These are phyloP conservation scores for Quercus lobata DNA, from an alignment of 331 rosid species.

Conservation along the genomic window DNA sequence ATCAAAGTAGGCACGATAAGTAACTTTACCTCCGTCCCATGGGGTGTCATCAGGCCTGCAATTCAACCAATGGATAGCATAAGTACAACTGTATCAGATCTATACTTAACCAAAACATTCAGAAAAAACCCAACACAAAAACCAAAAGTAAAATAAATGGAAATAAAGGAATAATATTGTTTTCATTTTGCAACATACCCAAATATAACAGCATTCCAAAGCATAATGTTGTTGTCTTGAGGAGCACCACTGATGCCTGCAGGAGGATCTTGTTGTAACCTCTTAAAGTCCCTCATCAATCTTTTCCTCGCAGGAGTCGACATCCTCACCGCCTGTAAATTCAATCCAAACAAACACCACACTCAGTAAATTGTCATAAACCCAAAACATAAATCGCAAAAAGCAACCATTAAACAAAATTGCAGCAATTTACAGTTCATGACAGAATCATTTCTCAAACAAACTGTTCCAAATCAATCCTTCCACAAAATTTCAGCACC, in stretches of 20 bases:
- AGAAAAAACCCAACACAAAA: neutral
- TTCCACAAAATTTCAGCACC: neutral
- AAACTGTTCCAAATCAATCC: neutral
- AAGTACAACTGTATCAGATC: slow-evolving; percentile 18
- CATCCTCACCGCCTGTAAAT: slow-evolving; percentile 77
- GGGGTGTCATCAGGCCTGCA: slow-evolving; percentile 98
- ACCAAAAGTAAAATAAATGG: neutral
- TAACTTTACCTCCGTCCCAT: slow-evolving; percentile 92
- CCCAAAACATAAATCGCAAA: neutral
- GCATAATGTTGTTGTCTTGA: slow-evolving; percentile 92
- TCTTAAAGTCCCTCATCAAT: slow-evolving; percentile 94
- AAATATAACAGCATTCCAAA: slow-evolving; percentile 98
- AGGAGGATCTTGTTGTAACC: slow-evolving; percentile 98
- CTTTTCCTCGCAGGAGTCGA: slow-evolving; percentile 95
- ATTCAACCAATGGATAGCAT: slow-evolving; percentile 17
- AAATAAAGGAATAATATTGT: neutral
- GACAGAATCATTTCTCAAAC: neutral
- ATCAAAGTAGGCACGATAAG: slow-evolving; percentile 8
- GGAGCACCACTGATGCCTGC: slow-evolving; percentile 99
- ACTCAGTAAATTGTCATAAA: slow-evolving; percentile 5
- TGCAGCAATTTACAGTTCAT: neutral
- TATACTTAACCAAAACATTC: slow-evolving; percentile 9
- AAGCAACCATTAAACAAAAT: slow-evolving; percentile 7
- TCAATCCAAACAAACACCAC: slow-evolving; percentile 1
- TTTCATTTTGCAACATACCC: slow-evolving; percentile 50